Base-by-base conservation (phyloP, 768 basidiomycete species). In the Tubosaeta sp. region DNA sequence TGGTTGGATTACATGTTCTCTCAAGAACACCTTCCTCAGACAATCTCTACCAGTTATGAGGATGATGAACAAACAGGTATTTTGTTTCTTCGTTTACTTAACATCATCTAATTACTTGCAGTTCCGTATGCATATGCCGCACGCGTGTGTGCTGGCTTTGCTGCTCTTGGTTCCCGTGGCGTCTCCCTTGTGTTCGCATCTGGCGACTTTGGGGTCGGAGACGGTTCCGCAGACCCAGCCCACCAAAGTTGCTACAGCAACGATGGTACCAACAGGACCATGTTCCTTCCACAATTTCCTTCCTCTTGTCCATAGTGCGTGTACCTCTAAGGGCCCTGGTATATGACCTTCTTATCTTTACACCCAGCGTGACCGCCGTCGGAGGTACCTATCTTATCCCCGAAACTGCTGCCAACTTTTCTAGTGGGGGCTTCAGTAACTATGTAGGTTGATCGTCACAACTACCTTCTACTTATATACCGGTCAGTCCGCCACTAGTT, bases 1-100 rank as follows among this genome's bases (percentile, higher is more conserved):
- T 27, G 27, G 27, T 6, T 9, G 27, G 27, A 27, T 27, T 27
- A 27, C 27, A 27, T 27, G 27, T 9, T 88, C 0, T 57, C 55
- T 12, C 75, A 78, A 18, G 45, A 67, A 10, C 61, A 71, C 34
- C 64, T 76, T 2, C 84, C 86, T 13, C 75, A 79, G 54, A 72
- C 79, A 5, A 86, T 90, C 35, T 84, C 84, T 0, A 87, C 84
- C 0, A 85, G 83, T 55, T 89, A 89, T 60, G 83, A 76, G 3
- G 86, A 89, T 42, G 76, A 80, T 51, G 87, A 90, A 49, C 85
- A 86, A 61, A 82, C 84, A 24, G 79, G 84, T 83, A 34, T 14
- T 27, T 27, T 6, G 6, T 2, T 27, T 27, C 6, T 27, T 27
- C n/a, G 9, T 9, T 27, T 27, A 9, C 27, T 9, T 27, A 9